Evolutionary conservation across 2,329 filamentous ascomycete species (phyloP).

Genomic region (Pyrenophora seminiperda): DNA sequence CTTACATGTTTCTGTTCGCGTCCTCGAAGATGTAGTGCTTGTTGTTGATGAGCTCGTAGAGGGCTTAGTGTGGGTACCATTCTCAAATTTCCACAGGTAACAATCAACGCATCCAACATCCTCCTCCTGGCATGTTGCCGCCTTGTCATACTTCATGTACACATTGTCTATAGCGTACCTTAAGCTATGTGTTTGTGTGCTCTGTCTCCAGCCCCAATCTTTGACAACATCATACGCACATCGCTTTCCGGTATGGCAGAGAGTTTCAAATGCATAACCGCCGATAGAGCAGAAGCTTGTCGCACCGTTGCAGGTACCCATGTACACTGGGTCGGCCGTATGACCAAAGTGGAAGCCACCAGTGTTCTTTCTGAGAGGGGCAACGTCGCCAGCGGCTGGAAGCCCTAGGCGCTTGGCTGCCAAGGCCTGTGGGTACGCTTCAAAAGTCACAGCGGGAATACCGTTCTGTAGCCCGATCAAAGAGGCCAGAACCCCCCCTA

Average conservation of each 20-base stretch:
- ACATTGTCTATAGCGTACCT: slow-evolving; percentile 45
- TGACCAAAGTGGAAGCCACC: slow-evolving; percentile 46
- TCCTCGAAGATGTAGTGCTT: slow-evolving; percentile 32
- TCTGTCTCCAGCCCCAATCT: slow-evolving; percentile 46
- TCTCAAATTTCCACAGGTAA: slow-evolving; percentile 45
- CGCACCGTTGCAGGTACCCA: slow-evolving; percentile 45
- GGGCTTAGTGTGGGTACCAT: slow-evolving; percentile 40
- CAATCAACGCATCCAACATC: slow-evolving; percentile 45
- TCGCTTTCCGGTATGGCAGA: slow-evolving; percentile 44
- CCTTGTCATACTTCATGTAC: slow-evolving; percentile 42
- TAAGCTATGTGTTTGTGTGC: slow-evolving; percentile 39
- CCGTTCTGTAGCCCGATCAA: slow-evolving; percentile 43
- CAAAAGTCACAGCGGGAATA: slow-evolving; percentile 42
- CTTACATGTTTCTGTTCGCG: slow-evolving; percentile 44
- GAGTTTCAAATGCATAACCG: slow-evolving; percentile 45
- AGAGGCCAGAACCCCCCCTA: slow-evolving; percentile 44
- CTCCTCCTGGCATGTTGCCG: slow-evolving; percentile 42
- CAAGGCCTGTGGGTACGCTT: slow-evolving; percentile 45
- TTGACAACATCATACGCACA: slow-evolving; percentile 47
- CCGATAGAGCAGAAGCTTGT: slow-evolving; percentile 46
- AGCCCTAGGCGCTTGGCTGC: slow-evolving; percentile 43
- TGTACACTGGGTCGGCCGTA: slow-evolving; percentile 45
- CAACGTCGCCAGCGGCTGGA: slow-evolving; percentile 34
- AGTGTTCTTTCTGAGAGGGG: slow-evolving; percentile 41
- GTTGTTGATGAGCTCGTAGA: slow-evolving; percentile 32